Evolutionary conservation across 2,329 filamentous ascomycete species (phyloP).

Genomic region (Claviceps sp.): DNA sequence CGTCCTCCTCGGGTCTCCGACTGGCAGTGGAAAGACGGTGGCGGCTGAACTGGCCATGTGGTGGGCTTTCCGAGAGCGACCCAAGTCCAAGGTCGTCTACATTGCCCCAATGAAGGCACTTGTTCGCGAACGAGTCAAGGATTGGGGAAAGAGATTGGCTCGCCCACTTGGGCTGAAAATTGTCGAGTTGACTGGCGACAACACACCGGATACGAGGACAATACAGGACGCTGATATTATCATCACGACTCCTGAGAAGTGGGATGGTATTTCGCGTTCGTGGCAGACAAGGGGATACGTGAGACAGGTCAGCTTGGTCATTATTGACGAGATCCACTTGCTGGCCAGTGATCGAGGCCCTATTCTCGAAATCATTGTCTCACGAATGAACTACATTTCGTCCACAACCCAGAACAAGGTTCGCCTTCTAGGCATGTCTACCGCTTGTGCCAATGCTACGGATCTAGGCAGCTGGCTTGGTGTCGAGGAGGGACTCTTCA

Average conservation of each 20-base stretch:
- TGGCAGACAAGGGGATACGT: constrained; percentile 98
- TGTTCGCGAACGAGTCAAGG: constrained; percentile 88
- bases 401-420: constrained; percentile 84
- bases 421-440: constrained; percentile 94
- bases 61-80: constrained; percentile 94
- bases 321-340: constrained; percentile 96
- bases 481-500: constrained; percentile 90
- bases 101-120: constrained; percentile 99
- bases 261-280: constrained; percentile 97
- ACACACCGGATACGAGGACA: constrained; percentile 90
- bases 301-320: constrained; percentile 84
- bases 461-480: constrained; percentile 95
- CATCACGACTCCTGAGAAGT: constrained; percentile 98
- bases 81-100: constrained; percentile 94
- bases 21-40: constrained; percentile 93
- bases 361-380: constrained; percentile 94
- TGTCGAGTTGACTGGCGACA: constrained; percentile 91
- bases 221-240: constrained; percentile 96
- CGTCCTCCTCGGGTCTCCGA: constrained; percentile 87
- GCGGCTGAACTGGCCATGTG: constrained; percentile 96
- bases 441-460: constrained; percentile 87
- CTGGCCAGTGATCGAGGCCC: constrained; percentile 94
- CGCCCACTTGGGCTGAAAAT: constrained; percentile 74
- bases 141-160: constrained; percentile 78
- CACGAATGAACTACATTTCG: constrained; percentile 96